Evolutionary conservation across 2,329 filamentous ascomycete species (phyloP).

Genomic region (Mycogone perniciosa): DNA sequence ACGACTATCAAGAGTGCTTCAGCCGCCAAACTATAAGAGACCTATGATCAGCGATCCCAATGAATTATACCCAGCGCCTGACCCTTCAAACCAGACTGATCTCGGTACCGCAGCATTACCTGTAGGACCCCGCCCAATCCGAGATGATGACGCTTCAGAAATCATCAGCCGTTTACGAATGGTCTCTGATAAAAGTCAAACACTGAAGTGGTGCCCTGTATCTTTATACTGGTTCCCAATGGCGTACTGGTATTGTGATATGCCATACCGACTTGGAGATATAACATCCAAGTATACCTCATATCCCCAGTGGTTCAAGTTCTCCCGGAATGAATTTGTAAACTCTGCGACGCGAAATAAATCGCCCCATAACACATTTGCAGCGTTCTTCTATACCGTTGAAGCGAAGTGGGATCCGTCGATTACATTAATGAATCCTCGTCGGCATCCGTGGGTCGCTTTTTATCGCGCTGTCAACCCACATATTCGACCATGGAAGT

Average conservation of each 20-base stretch:
- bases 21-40: constrained; percentile 25
- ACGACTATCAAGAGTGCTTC: constrained; percentile 21
- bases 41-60: constrained; percentile 34
- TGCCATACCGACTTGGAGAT: constrained; percentile 20
- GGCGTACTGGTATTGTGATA: constrained; percentile 30
- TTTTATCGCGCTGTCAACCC: constrained; percentile 40
- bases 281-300: constrained; percentile 14
- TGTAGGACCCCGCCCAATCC: neutral
- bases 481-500: constrained; percentile 24
- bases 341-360: neutral
- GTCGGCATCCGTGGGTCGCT: constrained; percentile 46
- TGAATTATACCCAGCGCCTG: constrained; percentile 11
- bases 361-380: constrained; percentile 17
- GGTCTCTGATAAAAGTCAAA: neutral
- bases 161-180: neutral
- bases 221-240: constrained; percentile 35
- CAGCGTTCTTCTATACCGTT: constrained; percentile 46
- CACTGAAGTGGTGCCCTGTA: constrained; percentile 16
- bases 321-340: constrained; percentile 11
- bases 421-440: constrained; percentile 12
- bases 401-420: constrained; percentile 31
- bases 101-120: neutral
- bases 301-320: constrained; percentile 21
- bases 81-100: neutral
- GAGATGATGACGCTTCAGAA: neutral